Evolutionary conservation across 495 filamentous ascomycete genomes (phyloP).

Genomic region (Penicillium roqueforti): DNA sequence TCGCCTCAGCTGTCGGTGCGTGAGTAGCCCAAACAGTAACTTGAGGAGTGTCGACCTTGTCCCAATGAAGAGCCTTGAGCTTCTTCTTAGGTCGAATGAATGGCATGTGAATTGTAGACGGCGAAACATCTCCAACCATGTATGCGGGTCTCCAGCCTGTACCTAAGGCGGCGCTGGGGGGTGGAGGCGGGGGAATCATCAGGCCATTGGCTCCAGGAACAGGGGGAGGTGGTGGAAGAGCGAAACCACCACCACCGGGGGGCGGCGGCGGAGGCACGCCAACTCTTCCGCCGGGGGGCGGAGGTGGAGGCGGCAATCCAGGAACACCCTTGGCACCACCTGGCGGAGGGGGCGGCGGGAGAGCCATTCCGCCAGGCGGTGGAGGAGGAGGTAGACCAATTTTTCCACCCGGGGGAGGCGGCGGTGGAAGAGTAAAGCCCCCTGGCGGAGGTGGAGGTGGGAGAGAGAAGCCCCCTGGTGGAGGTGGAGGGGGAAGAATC

Average conservation of each 20-base stretch:
- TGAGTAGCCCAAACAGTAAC: slow-evolving; percentile 94
- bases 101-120: slow-evolving; percentile 53
- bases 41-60: slow-evolving; percentile 91
- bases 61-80: slow-evolving; percentile 98
- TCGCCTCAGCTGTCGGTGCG: slow-evolving; percentile 71
- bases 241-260: slow-evolving; percentile 29
- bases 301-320: slow-evolving; percentile 43
- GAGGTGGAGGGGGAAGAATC: slow-evolving; percentile 26
- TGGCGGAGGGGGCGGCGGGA: slow-evolving; percentile 42
- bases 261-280: slow-evolving; percentile 50
- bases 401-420: slow-evolving; percentile 36
- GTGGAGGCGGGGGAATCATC: slow-evolving; percentile 55
- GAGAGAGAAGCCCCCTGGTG: slow-evolving; percentile 20
- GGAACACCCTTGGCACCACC: slow-evolving; percentile 32
- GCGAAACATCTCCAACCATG: slow-evolving; percentile 42
- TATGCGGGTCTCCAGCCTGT: slow-evolving; percentile 50
- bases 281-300: slow-evolving; percentile 43
- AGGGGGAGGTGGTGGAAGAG: slow-evolving; percentile 58
- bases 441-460: slow-evolving; percentile 44
- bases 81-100: slow-evolving; percentile 95
- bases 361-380: slow-evolving; percentile 36
- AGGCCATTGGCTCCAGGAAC: slow-evolving; percentile 34
- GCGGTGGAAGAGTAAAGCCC: slow-evolving; percentile 18
- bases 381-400: slow-evolving; percentile 46
- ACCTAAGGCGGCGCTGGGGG: slow-evolving; percentile 54